Evolutionary conservation across 2,329 filamentous ascomycete species (phyloP), one percentile per base, ranked within the genome.

Genomic region (Fusarium sp.): DNA sequence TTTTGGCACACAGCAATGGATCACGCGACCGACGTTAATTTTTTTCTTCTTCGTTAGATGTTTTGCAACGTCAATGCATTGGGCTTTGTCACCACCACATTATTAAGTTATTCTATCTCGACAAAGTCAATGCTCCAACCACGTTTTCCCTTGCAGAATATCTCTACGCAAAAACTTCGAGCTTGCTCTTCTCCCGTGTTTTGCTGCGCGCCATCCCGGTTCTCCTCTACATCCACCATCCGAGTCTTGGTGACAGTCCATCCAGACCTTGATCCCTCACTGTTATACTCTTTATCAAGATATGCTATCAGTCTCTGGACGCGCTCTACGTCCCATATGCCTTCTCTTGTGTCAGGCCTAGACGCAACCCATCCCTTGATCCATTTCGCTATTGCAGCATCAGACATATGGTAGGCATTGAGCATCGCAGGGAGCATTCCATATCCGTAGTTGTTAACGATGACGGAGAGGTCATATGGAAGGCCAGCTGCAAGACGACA

Each of bases 111-210:
- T 26, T 68, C 65, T 38, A 70, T 71, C 41, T 75, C 72, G 20
- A 75, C 66, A 61, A 75, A 75, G 18, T 75, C 72, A 18, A 74
- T 65, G 31, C 72, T 71, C 72, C 72, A 75, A 3, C 69, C 72
- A 4, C 59, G 60, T 22, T 54, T 65, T 11, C 60, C 53, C 14
- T 63, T 72, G 0, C 69, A 68, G 28, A 65, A 75, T 20, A 75
- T 73, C 44, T 75, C 72, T 20, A 75, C 72, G 3, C 47, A 72
- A 30, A 74, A 74, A 1, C 41, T 53, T 9, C 64, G 54, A 22
- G 48, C 31, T 24, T 51, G 38, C 2, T n/a, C 26, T 14, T 51
- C 51, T 18, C 28, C 39, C 12, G 45, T 54, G 13, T 30, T 28
- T 12, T 39, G 35, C 7, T 54, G 39, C 5, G 26, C 3, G 9